Conservation (phyloP, 2,329 filamentous ascomycete species). For the Blastomyces silverae region DNA sequence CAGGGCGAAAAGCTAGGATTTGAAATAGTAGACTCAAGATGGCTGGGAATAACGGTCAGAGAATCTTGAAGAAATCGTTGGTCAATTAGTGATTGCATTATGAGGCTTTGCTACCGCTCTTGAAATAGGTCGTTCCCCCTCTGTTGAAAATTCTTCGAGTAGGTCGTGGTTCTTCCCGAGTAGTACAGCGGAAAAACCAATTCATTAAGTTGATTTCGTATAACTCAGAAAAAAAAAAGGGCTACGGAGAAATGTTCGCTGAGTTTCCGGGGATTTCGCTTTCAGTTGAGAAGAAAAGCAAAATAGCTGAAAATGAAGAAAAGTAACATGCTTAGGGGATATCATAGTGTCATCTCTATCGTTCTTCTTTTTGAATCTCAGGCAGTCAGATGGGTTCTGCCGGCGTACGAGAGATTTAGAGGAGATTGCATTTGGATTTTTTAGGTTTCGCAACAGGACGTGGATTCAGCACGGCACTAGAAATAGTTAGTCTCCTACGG, state of each 20-base stretch:
- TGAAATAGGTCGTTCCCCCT: not conserved
- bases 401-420: slow-evolving; percentile 28
- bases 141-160: not conserved
- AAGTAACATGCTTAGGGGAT: slow-evolving; percentile 11
- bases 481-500: slow-evolving; percentile 1
- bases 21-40: not conserved
- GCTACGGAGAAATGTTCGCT: not conserved
- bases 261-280: not conserved
- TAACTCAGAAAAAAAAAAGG: not conserved
- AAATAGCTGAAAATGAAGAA: not conserved
- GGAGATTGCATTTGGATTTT: slow-evolving; percentile 42
- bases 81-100: not conserved
- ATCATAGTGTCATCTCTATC: slow-evolving; percentile 10
- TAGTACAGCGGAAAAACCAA: not conserved
- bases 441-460: slow-evolving; percentile 41
- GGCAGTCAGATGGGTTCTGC: not conserved
- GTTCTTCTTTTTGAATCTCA: not conserved
- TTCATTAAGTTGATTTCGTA: not conserved
- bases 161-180: not conserved
- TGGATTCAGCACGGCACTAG: slow-evolving; percentile 45
- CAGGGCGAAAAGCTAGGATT: not conserved
- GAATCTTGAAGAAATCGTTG: not conserved
- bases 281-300: slow-evolving; percentile 1
- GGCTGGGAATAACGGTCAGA: not conserved
- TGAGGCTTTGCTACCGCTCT: not conserved